Base-by-base conservation (phyloP, 164 flowering plant species). In the Warburgia ugandensis region DNA sequence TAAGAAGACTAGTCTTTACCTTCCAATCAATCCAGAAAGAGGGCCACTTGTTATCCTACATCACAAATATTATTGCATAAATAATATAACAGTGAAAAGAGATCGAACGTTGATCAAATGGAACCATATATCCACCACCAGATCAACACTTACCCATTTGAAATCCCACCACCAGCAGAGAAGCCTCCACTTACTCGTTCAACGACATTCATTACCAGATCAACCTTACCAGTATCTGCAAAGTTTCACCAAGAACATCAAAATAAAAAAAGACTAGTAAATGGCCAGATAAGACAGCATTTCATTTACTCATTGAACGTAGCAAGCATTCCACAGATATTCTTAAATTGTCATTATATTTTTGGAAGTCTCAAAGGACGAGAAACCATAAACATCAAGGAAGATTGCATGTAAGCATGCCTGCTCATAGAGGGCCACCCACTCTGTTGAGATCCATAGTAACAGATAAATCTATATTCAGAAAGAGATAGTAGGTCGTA, bases 101-200 rank as follows among this genome's bases (percentile, higher is more conserved):
- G 17, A 27, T 7, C 3, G 27, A 43, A 12, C 6, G 14, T 1
- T 6, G 3, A 45, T 13, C 16, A 45, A n/a, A 8, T 22, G 16
- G 17, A 7, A 45, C 13, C 20, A 39, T 16, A 14, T 13, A 16
- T 6, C 28, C n/a, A 12, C 3, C n/a, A 45, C 17, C 16, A 25
- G 27, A 26, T 45, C n/a, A n/a, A 21, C 3, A 72, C 96, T 64
- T 72, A 94, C 99, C 99, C 99, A 70, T 90, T 86, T 42, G 99
- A 94, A 65, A 94, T 82, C 26, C 97, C 99, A 75, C 97, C 99
- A 70, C 99, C 97, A 59, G 95, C 99, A 59, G 97, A 89, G 60
- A 94, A 86, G 36, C 97, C 97, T 60, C 97, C 96, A 70, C 90
- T 84, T 36, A 73, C 80, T 29, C 97, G 95, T 70, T 94, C 99